phyloP scores from a whole-genome alignment of 345 rosid genomes.

The Populus simonii region DNA sequence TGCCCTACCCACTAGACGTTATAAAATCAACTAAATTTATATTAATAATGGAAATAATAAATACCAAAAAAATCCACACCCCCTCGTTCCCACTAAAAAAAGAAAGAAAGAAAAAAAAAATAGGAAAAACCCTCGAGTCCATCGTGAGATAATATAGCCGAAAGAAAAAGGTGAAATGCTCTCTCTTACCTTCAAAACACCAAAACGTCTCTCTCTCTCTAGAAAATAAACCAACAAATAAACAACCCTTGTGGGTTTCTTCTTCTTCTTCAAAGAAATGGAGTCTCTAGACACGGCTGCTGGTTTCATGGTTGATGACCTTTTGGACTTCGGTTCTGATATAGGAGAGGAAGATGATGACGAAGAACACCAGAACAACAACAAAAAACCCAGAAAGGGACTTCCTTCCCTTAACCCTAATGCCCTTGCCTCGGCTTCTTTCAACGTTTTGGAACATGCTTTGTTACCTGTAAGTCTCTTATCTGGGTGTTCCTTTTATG shows the following conservation, averaged over 20 bases:
- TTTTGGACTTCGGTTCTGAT: conserved; percentile 43
- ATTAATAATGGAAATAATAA: background rate
- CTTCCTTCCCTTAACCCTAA: conserved; percentile 17
- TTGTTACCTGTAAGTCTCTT: conserved; percentile 35
- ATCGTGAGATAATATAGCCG: conserved; percentile 11
- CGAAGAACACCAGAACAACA: conserved; percentile 18
- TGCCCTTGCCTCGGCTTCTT: conserved; percentile 11
- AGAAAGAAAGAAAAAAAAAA: background rate
- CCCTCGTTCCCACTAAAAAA: conserved; percentile 17
- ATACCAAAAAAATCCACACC: background rate
- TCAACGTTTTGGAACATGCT: conserved; percentile 8
- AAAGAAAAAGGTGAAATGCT: background rate
- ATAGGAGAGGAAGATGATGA: conserved; percentile 41
- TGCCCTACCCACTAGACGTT: conserved; percentile 7
- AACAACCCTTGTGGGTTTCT: background rate
- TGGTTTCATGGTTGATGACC: conserved; percentile 39
- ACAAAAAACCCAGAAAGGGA: conserved; percentile 21
- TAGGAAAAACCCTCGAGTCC: conserved; percentile 6
- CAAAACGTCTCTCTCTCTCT: background rate
- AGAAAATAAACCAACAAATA: background rate
- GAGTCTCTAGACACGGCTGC: conserved; percentile 34
- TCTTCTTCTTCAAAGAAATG: conserved; percentile 18
- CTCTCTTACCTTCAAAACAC: background rate
- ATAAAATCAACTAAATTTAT: background rate
- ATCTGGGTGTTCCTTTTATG: background rate